These are phyloP conservation scores for Chaetoceros tenuissimus DNA, from an alignment of 108 stramenopile genomes.

Conservation along the genomic window DNA sequence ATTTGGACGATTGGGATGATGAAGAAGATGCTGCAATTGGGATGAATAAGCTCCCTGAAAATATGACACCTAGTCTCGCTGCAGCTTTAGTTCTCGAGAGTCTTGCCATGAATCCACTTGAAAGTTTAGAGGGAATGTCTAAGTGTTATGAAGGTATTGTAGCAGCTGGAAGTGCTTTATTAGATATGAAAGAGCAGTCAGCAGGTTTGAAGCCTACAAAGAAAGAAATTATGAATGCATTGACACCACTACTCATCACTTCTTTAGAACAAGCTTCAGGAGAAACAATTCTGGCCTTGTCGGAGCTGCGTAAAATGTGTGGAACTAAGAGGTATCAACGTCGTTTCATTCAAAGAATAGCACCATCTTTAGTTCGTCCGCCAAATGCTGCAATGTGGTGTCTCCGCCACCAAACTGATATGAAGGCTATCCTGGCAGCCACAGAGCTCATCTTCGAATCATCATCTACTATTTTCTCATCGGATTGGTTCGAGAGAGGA, in stretches of 20 bases:
- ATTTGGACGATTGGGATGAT: constrained; percentile 13
- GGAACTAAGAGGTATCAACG: constrained; percentile 75
- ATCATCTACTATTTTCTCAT: constrained; percentile 55
- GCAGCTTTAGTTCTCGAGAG: constrained; percentile 71
- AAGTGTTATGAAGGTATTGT: constrained; percentile 85
- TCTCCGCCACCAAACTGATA: constrained; percentile 80
- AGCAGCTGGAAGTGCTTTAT: constrained; percentile 63
- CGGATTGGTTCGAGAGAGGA: constrained; percentile 78
- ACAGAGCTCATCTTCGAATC: constrained; percentile 76
- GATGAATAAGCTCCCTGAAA: constrained; percentile 30
- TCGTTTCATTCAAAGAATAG: constrained; percentile 80
- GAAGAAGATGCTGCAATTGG: constrained; percentile 19
- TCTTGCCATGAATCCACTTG: constrained; percentile 46
- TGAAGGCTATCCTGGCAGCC: constrained; percentile 77
- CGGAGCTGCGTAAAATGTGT: constrained; percentile 56
- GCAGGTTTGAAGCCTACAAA: constrained; percentile 21
- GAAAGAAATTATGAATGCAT: constrained; percentile 52
- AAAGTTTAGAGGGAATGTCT: constrained; percentile 79
- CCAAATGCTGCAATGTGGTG: constrained; percentile 73
- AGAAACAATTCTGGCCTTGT: constrained; percentile 50
- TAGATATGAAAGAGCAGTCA: constrained; percentile 20
- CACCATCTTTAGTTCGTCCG: constrained; percentile 71
- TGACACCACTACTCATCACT: constrained; percentile 72
- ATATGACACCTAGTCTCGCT: constrained; percentile 45
- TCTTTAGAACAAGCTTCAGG: constrained; percentile 74